A percentile compares a stretch with the other conserved stretches of the same genome.
Evolutionary conservation across 768 basidiomycete species (phyloP).

Genomic region (Panaeolus cyanescens): DNA sequence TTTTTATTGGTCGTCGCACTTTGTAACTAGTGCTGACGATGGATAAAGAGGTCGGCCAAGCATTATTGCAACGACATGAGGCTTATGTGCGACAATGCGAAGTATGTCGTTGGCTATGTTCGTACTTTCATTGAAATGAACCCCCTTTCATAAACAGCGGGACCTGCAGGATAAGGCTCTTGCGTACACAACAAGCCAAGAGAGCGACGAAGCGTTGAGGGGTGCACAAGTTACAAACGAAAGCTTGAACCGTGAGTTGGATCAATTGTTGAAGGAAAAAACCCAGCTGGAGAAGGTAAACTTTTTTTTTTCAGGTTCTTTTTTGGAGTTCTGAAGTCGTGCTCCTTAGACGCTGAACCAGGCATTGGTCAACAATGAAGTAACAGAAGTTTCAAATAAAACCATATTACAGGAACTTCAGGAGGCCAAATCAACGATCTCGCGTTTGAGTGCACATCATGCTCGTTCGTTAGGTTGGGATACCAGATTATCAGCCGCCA

Average conservation of each 20-base stretch:
- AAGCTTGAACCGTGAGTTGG: slow-evolving; percentile 21
- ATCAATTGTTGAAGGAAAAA: slow-evolving; percentile 59
- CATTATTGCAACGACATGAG: slow-evolving; percentile 83
- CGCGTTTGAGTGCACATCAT: slow-evolving; percentile 67
- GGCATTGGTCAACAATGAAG: slow-evolving; percentile 79
- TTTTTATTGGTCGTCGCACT: slow-evolving; percentile 10
- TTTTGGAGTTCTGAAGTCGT: background rate
- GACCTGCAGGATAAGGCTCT: slow-evolving; percentile 18
- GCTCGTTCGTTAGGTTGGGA: slow-evolving; percentile 76
- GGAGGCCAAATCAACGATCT: slow-evolving; percentile 66
- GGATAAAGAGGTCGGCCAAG: slow-evolving; percentile 84
- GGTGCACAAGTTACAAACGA: slow-evolving; percentile 17
- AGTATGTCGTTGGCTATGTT: slow-evolving; percentile 38
- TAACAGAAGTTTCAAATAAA: slow-evolving; percentile 79
- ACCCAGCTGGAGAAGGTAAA: slow-evolving; percentile 60
- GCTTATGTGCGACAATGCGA: slow-evolving; percentile 78
- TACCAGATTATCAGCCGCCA: slow-evolving; percentile 57
- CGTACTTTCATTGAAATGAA: slow-evolving; percentile 3
- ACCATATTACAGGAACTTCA: slow-evolving; percentile 73
- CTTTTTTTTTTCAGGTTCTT: background rate
- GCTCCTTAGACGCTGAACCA: slow-evolving; percentile 67
- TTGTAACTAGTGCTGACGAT: slow-evolving; percentile 1
- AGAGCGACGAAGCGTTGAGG: background rate
- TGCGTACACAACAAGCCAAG: slow-evolving; percentile 11
- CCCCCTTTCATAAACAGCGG: slow-evolving; percentile 11